phyloP scores from a whole-genome alignment of 352 stramenopile genomes.

The Globisporangium parvum region DNA sequence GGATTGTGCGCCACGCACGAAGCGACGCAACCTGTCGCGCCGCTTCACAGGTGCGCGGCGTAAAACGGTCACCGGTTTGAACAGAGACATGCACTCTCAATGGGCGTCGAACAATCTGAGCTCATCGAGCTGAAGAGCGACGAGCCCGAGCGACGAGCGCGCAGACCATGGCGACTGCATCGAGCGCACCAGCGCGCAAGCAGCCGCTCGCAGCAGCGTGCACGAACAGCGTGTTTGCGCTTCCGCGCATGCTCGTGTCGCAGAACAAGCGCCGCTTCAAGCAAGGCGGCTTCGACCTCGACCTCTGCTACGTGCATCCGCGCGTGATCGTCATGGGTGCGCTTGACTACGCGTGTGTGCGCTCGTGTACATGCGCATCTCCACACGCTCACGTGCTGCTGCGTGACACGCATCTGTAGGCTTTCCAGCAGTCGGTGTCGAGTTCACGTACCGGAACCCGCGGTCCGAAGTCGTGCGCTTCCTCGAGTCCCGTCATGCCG shows the following conservation, averaged over 20 bases:
- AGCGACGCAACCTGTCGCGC: too few relatives aligned
- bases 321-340: conserved; percentile 75
- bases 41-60: too few relatives aligned
- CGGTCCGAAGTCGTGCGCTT: conserved; percentile 49
- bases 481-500: conserved; percentile 36
- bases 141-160: neutral
- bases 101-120: too few relatives aligned
- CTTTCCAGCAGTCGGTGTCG: conserved; percentile 47
- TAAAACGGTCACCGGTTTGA: too few relatives aligned
- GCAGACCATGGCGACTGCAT: neutral
- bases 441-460: conserved; percentile 59
- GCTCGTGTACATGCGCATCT: neutral
- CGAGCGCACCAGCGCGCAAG: neutral
- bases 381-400: neutral
- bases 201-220: conserved; percentile 20
- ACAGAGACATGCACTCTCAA: too few relatives aligned
- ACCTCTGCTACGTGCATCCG: conserved; percentile 68
- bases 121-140: too few relatives aligned
- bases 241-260: conserved; percentile 64
- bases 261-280: conserved; percentile 73
- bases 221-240: conserved; percentile 26
- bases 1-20: too few relatives aligned
- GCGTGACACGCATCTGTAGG: conserved; percentile 23
- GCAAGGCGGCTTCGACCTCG: conserved; percentile 54
- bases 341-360: conserved; percentile 1